Conservation (phyloP, 1,139 yeast species). For the Saccharomycopsis phalli region DNA sequence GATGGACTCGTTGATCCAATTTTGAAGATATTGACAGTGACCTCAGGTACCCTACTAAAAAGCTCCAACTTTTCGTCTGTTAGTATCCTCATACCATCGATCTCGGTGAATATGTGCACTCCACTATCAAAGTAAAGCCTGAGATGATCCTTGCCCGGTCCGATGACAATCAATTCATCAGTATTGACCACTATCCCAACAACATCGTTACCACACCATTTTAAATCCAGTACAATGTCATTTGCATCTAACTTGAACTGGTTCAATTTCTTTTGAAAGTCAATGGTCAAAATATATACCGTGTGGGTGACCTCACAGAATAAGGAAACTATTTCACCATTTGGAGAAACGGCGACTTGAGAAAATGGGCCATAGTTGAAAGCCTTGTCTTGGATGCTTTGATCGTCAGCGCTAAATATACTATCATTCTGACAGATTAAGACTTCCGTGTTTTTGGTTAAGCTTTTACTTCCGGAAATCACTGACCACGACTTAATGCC, state of each 20-base stretch:
- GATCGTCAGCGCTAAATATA: conserved; percentile 24
- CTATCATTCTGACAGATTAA: conserved; percentile 25
- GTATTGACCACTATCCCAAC: conserved; percentile 45
- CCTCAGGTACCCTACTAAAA: conserved; percentile 52
- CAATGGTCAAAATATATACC: conserved; percentile 10
- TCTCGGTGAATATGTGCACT: conserved; percentile 39
- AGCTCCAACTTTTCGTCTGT: conserved; percentile 54
- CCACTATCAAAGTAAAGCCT: conserved; percentile 37
- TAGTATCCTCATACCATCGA: conserved; percentile 66
- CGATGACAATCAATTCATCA: conserved; percentile 63
- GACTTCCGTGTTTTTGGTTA: conserved; percentile 29
- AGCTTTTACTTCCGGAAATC: conserved; percentile 26
- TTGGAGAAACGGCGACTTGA: conserved; percentile 47
- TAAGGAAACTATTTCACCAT: conserved; percentile 51
- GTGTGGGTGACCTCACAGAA: conserved; percentile 28
- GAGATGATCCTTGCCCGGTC: conserved; percentile 52
- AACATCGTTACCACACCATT: conserved; percentile 88
- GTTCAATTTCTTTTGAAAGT: conserved; percentile 6
- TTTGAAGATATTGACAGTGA: conserved; percentile 56
- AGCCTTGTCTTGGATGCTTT: conserved; percentile 17
- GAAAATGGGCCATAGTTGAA: conserved; percentile 45
- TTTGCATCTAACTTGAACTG: conserved; percentile 1
- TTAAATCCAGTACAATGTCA: conserved; percentile 27
- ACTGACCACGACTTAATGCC: conserved; percentile 27
- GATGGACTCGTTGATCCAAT: conserved; percentile 82